These are phyloP conservation scores for Tuber indicum DNA, from an alignment of 495 filamentous ascomycete species.

Conservation along the genomic window DNA sequence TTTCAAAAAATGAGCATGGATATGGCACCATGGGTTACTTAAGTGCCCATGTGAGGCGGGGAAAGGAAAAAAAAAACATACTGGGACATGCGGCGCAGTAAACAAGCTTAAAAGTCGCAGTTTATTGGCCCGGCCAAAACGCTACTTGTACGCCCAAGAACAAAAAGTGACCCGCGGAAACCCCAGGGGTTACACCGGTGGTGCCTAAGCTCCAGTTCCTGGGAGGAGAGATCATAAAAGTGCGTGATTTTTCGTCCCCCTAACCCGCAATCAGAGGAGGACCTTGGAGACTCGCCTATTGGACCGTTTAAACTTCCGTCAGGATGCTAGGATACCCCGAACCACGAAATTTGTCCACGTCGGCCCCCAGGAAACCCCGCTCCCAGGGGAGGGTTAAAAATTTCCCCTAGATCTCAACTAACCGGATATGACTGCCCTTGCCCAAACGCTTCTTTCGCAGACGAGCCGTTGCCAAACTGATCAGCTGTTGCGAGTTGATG, in stretches of 20 bases:
- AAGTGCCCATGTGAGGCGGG: neutral
- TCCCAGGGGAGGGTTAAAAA: neutral
- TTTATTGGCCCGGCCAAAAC: neutral
- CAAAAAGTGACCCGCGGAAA: neutral
- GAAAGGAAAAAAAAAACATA: neutral
- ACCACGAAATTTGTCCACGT: neutral
- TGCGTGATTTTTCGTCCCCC: neutral
- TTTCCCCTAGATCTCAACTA: neutral
- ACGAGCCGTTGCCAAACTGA: neutral
- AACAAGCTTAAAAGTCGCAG: neutral
- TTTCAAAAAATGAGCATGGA: neutral
- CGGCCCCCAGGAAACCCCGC: neutral
- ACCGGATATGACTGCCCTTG: neutral
- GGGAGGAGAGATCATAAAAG: neutral
- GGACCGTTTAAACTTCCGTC: neutral
- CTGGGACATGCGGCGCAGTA: neutral
- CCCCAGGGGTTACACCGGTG: neutral
- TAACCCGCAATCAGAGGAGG: neutral
- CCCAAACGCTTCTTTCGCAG: neutral
- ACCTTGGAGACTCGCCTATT: neutral
- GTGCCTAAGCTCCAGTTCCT: neutral
- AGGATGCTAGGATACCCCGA: neutral
- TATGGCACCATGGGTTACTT: neutral
- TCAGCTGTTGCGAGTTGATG: neutral
- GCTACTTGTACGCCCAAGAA: neutral